Evolutionary conservation across 305 asterid genomes (phyloP), one percentile per base, ranked within the genome.

Genomic region (Solanum chacoense): DNA sequence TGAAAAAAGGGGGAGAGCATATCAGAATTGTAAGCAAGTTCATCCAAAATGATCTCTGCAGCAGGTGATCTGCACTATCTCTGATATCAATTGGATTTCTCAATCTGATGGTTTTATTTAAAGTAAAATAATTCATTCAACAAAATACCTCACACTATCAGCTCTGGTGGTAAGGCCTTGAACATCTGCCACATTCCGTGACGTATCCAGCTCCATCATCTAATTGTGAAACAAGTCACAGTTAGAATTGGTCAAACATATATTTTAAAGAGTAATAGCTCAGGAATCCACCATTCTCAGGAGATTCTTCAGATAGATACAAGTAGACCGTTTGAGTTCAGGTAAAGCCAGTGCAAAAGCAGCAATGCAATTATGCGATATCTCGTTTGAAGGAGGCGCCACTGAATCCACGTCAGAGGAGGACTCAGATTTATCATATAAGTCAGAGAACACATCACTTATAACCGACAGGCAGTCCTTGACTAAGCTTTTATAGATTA

Each of bases 201-300:
- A 93, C 11, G 93, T 91, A 93, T 97, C 98, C 90, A 96, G 93
- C 92, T 96, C 97, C 93, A 97, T 94, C 84, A 94, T 91, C 98
- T 96, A 88, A 78, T 22, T 89, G 87, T 32, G 86, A 88, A 92
- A 35, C 80, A 88, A 88, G 88, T 31, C n/a, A 73, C 86, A 50
- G 72, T 90, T 87, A 85, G 89, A 91, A 85, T n/a, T 87, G 36
- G 73, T 42, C 80, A 87, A 92, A 50, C 31, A 86, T 36, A 93
- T 88, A 24, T 87, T 72, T 42, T 55, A 55, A 55, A 18, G 75
- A 87, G 28, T 92, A 86, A 87, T 85, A 88, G 93, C 75, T 87
- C 88, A 83, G 59, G 91, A 71, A 90, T 85, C 90, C 91, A 97
- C 98, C 98, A 95, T 91, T 35, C 91, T 40, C 31, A 97, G 91